phyloP scores from a whole-genome alignment of 768 basidiomycete species.

The Hemileccinum impolitum region DNA sequence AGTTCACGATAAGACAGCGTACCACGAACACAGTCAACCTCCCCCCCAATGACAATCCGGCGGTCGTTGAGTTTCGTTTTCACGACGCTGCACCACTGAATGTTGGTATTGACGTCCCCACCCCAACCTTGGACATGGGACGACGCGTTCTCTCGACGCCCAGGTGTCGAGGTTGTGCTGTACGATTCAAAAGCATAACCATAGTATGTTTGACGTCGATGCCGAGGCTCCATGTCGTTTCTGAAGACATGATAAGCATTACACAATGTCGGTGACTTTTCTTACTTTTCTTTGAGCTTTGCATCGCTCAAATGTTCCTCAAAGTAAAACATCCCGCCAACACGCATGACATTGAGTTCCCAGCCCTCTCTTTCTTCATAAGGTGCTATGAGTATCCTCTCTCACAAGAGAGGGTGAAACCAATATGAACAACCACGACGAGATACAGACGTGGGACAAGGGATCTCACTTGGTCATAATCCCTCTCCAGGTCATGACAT shows the following conservation, averaged over 20 bases:
- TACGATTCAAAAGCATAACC: constrained; percentile 91
- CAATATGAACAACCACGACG: constrained; percentile 9
- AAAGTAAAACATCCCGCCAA: constrained; percentile 67
- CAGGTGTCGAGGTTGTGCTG: constrained; percentile 52
- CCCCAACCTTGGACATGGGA: constrained; percentile 56
- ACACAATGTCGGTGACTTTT: not conserved
- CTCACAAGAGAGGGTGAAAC: constrained; percentile 32
- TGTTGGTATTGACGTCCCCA: constrained; percentile 81
- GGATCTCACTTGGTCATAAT: constrained; percentile 74
- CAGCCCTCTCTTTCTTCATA: constrained; percentile 80
- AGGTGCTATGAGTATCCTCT: constrained; percentile 74
- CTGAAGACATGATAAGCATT: constrained; percentile 35
- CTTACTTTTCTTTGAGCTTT: constrained; percentile 63
- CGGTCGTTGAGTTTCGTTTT: constrained; percentile 77
- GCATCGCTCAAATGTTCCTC: constrained; percentile 68
- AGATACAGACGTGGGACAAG: not conserved
- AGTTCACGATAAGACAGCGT: constrained; percentile 9
- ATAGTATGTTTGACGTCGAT: constrained; percentile 68
- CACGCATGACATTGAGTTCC: constrained; percentile 80
- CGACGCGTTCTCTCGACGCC: constrained; percentile 15
- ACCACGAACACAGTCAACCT: constrained; percentile 89
- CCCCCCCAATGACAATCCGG: constrained; percentile 78
- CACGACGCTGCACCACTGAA: constrained; percentile 88
- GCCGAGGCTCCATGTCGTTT: constrained; percentile 60
- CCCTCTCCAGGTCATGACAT: constrained; percentile 73